phyloP scores from a whole-genome alignment of 208 protist species.

The Angomonas desouzai region DNA sequence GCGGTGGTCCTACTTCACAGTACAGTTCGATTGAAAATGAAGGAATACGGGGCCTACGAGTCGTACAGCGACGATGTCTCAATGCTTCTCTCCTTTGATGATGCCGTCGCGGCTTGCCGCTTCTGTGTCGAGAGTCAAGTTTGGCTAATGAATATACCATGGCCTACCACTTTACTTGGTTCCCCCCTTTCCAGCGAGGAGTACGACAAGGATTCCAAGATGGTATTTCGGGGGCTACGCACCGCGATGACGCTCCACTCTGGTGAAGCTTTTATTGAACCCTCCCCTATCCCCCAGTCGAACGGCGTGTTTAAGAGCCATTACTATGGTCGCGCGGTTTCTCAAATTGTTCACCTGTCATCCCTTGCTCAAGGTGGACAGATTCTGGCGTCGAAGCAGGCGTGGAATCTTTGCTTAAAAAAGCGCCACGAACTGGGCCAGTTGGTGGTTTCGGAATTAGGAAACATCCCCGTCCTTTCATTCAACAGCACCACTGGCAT shows the following conservation, averaged over 20 bases:
- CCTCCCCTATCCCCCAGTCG: slow-evolving; percentile 44
- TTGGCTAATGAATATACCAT: slow-evolving; percentile 75
- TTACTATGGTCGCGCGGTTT: slow-evolving; percentile 82
- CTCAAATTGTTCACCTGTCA: slow-evolving; percentile 67
- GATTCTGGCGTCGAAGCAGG: slow-evolving; percentile 57
- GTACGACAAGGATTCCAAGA: slow-evolving; percentile 28
- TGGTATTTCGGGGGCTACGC: slow-evolving; percentile 66
- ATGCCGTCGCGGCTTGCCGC: slow-evolving; percentile 69
- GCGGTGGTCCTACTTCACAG: slow-evolving; percentile 58
- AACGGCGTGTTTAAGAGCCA: slow-evolving; percentile 53
- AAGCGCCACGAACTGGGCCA: slow-evolving; percentile 53
- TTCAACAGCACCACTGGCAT: slow-evolving; percentile 62
- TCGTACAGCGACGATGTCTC: slow-evolving; percentile 79
- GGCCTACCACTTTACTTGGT: slow-evolving; percentile 57
- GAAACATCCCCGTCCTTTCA: slow-evolving; percentile 52
- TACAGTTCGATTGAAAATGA: slow-evolving; percentile 73
- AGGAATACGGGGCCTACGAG: slow-evolving; percentile 78
- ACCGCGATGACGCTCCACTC: slow-evolving; percentile 74
- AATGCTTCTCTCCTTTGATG: slow-evolving; percentile 76
- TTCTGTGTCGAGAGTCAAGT: slow-evolving; percentile 73
- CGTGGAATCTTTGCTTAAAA: slow-evolving; percentile 58
- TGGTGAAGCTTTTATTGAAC: slow-evolving; percentile 65
- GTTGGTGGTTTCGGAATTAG: slow-evolving; percentile 46
- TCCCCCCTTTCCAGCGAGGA: slow-evolving; percentile 23
- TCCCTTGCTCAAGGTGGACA: slow-evolving; percentile 78